Conservation (phyloP, 352 stramenopile genomes). For the Globisporangium orthogonon region DNA sequence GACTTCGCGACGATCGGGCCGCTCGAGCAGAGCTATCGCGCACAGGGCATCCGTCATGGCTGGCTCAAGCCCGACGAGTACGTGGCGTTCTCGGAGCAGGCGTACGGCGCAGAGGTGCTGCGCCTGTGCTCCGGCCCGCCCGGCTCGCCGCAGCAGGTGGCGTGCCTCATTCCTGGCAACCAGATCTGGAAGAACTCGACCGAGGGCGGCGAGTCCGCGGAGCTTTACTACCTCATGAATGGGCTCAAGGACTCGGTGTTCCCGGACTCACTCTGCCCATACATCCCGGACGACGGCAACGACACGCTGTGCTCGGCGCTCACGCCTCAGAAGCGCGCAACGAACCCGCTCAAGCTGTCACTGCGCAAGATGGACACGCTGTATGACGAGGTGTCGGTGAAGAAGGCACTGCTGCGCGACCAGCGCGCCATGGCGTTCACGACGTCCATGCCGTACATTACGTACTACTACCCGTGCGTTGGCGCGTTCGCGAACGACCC, state of each 20-base stretch:
- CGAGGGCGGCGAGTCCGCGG: conserved; percentile 37
- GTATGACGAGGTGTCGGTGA: conserved; percentile 33
- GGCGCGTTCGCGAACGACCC: conserved; percentile 35
- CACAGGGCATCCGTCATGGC: conserved; percentile 41
- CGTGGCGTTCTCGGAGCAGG: conserved; percentile 57
- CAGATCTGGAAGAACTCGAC: conserved; percentile 63
- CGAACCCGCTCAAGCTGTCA: conserved; percentile 39
- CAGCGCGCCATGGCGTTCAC: conserved; percentile 44
- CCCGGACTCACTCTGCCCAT: conserved; percentile 41
- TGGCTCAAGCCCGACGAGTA: conserved; percentile 52
- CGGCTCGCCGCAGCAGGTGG: conserved; percentile 45
- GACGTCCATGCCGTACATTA: conserved; percentile 48
- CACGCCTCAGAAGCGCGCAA: conserved; percentile 24
- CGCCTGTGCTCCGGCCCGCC: conserved; percentile 41
- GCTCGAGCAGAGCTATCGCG: conserved; percentile 63
- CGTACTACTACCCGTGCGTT: conserved; percentile 60
- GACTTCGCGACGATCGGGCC: conserved; percentile 56
- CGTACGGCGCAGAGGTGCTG: conserved; percentile 53
- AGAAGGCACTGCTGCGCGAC: conserved; percentile 33
- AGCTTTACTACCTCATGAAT: conserved; percentile 50
- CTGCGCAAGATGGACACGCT: conserved; percentile 43
- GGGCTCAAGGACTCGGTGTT: conserved; percentile 48
- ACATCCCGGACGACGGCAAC: conserved; percentile 31
- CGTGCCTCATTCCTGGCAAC: conserved; percentile 55
- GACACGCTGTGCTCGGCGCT: conserved; percentile 39